These are phyloP conservation scores for Penicillium sp. DNA, from an alignment of 2,329 filamentous ascomycete genomes.

Conservation along the genomic window DNA sequence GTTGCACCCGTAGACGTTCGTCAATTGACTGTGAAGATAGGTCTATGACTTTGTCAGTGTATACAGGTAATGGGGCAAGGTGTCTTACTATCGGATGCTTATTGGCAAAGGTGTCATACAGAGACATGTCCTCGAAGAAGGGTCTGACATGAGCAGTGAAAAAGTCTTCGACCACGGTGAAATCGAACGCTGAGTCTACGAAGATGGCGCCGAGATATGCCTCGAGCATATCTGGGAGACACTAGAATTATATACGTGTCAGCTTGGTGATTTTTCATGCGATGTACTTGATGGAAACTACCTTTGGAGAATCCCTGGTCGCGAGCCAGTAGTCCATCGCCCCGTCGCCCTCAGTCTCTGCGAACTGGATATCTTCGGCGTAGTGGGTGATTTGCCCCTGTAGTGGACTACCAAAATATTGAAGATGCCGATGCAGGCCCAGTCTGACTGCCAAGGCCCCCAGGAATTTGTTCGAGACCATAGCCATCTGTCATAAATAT, in stretches of 20 bases:
- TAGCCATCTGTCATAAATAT: conserved; percentile 65
- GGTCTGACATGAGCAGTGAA: conserved; percentile 71
- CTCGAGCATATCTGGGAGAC: conserved; percentile 83
- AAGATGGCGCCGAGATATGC: conserved; percentile 87
- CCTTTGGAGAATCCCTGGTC: conserved; percentile 46
- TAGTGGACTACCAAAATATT: conserved; percentile 41
- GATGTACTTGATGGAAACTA: conserved; percentile 8
- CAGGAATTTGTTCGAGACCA: conserved; percentile 95
- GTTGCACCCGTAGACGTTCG: conserved; percentile 63
- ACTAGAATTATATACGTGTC: conserved; percentile 35
- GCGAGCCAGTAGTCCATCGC: conserved; percentile 45
- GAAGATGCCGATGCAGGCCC: conserved; percentile 72
- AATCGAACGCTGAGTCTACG: conserved; percentile 82
- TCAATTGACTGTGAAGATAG: conserved; percentile 63
- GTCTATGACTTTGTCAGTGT: conserved; percentile 47
- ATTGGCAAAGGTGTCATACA: conserved; percentile 84
- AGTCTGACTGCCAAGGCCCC: conserved; percentile 77
- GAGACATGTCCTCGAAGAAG: conserved; percentile 80
- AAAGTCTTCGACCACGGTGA: conserved; percentile 68
- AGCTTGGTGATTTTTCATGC: background rate
- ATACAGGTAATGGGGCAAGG: background rate
- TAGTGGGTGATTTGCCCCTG: conserved; percentile 52
- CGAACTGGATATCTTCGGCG: conserved; percentile 36
- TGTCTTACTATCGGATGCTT: conserved; percentile 68
- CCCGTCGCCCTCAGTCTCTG: conserved; percentile 30